Conservation (phyloP, 1,139 yeast species). For the Schizosaccharomyces versatilis region DNA sequence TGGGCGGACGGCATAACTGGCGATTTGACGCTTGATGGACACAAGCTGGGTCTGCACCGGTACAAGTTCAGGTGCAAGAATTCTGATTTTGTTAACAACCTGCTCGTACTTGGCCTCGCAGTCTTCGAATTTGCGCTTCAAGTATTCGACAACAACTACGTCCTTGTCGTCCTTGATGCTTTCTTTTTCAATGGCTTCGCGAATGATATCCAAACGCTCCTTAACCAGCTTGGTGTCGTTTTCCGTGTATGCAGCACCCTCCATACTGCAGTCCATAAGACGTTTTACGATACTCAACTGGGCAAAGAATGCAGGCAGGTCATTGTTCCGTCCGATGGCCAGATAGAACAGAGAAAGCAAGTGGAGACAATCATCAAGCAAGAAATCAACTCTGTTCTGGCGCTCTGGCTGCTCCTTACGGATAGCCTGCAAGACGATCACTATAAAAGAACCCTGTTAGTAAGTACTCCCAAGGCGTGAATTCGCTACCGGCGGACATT, state of each 20-base stretch:
- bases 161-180: slow-evolving; percentile 17
- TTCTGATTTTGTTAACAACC: slow-evolving; percentile 16
- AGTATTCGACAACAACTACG: slow-evolving; percentile 17
- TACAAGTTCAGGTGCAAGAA: slow-evolving; percentile 19
- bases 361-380: slow-evolving; percentile 79
- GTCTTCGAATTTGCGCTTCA: slow-evolving; percentile 16
- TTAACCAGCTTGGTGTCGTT: slow-evolving; percentile 63
- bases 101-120: slow-evolving; percentile 14
- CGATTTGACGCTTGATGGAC: slow-evolving; percentile 30
- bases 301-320: slow-evolving; percentile 86
- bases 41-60: slow-evolving; percentile 22
- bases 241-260: slow-evolving; percentile 58
- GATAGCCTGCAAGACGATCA: too few species aligned
- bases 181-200: slow-evolving; percentile 30
- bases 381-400: slow-evolving; percentile 30
- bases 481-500: too few species aligned
- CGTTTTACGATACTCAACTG: slow-evolving; percentile 60
- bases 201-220: slow-evolving; percentile 45
- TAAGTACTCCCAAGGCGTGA: too few species aligned
- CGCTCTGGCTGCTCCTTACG: too few species aligned
- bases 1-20: slow-evolving; percentile 28
- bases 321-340: slow-evolving; percentile 71
- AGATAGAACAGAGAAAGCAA: slow-evolving; percentile 62
- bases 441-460: too few species aligned
- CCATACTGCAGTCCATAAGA: slow-evolving; percentile 57